Conservation (phyloP, 768 basidiomycete genomes). For the Rhodosporidiobolus odoratus region DNA sequence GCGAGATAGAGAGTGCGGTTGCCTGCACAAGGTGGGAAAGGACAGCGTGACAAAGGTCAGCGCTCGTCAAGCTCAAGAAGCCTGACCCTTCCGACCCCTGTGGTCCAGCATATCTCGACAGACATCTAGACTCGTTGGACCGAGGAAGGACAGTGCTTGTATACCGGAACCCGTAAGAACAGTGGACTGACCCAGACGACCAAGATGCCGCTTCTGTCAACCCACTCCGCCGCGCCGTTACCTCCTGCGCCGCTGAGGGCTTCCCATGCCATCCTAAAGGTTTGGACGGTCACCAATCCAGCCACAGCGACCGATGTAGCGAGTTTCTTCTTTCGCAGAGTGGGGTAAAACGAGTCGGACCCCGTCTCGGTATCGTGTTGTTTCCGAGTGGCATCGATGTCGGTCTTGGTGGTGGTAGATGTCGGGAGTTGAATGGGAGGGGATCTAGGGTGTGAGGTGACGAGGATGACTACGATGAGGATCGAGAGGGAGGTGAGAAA, state of each 20-base stretch:
- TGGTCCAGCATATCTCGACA: too few species aligned
- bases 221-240: neutral
- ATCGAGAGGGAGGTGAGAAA: neutral
- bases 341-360: slow-evolving; percentile 12
- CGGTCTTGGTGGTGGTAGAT: neutral
- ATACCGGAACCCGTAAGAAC: neutral
- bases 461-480: neutral
- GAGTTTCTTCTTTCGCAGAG: slow-evolving; percentile 6
- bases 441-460: neutral
- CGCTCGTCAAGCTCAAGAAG: too few species aligned
- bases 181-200: neutral
- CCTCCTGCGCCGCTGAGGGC: neutral
- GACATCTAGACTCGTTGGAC: too few species aligned
- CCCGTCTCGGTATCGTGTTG: slow-evolving; percentile 12
- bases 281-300: neutral
- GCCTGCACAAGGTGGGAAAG: neutral
- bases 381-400: neutral
- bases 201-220: slow-evolving; percentile 20
- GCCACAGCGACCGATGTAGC: neutral
- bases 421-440: slow-evolving; percentile 6
- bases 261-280: slow-evolving; percentile 19
- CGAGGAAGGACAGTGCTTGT: too few species aligned
- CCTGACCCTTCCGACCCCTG: too few species aligned
- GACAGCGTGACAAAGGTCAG: neutral
- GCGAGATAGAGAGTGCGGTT: slow-evolving; percentile 4